phyloP scores from a whole-genome alignment of 1,284 basidiomycete genomes.

The Apiotrichum akiyoshidainum region DNA sequence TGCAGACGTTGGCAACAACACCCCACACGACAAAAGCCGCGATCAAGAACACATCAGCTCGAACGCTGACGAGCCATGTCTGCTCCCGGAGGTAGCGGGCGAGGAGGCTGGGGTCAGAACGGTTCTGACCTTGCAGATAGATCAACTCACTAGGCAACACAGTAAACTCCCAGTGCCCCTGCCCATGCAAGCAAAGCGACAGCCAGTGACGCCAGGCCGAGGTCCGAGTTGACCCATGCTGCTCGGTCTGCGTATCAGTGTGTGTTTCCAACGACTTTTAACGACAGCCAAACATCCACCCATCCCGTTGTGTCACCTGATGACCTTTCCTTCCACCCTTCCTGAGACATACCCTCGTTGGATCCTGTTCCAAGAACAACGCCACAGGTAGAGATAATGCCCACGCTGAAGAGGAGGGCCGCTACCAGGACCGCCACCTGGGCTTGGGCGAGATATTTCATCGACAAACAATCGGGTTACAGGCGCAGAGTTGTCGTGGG shows the following conservation, averaged over 20 bases:
- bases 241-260: not conserved
- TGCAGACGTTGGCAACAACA: not conserved
- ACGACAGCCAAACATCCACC: not conserved
- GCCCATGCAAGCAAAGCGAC: not conserved
- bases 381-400: not conserved
- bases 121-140: not conserved
- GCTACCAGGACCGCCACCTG: conserved; percentile 3
- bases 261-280: not conserved
- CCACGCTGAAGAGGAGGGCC: conserved; percentile 3
- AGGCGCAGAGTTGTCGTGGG: not conserved
- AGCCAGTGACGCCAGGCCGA: not conserved
- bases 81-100: not conserved
- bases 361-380: not conserved
- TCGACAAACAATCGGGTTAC: not conserved
- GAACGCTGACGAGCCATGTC: conserved; percentile 1
- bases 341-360: not conserved
- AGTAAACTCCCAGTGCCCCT: not conserved
- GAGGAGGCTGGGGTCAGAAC: not conserved
- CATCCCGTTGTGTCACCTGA: not conserved
- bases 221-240: not conserved
- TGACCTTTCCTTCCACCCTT: not conserved
- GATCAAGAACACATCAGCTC: not conserved
- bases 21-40: not conserved
- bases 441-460: conserved; percentile 6
- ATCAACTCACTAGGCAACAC: not conserved